A percentile compares a stretch with the other conserved stretches of the same genome.
Evolutionary conservation across 768 basidiomycete species (phyloP).

Genomic region (Boletus subparvulus): DNA sequence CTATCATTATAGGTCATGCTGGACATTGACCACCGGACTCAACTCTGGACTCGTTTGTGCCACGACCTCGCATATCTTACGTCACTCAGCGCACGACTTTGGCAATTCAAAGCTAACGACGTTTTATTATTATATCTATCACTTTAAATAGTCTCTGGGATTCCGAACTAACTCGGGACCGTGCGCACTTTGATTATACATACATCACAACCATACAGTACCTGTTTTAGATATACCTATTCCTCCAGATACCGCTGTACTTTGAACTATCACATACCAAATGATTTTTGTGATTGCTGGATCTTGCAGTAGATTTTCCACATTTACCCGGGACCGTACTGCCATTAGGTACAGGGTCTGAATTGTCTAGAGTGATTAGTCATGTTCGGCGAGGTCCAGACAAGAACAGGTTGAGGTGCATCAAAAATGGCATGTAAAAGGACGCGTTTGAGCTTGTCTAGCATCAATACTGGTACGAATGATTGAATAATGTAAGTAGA

Average conservation of each 20-base stretch:
- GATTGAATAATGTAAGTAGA: neutral
- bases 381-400: neutral
- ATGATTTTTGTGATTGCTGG: slow-evolving; percentile 2
- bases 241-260: slow-evolving; percentile 12
- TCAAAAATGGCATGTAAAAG: slow-evolving; percentile 11
- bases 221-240: slow-evolving; percentile 10
- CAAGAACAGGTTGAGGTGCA: neutral
- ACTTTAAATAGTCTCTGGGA: slow-evolving; percentile 13
- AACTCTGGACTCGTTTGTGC: slow-evolving; percentile 7
- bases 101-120: neutral
- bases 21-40: slow-evolving; percentile 24
- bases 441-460: slow-evolving; percentile 3
- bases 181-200: slow-evolving; percentile 7
- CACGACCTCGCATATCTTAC: slow-evolving; percentile 11
- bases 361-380: neutral
- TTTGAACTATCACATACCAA: slow-evolving; percentile 9
- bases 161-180: slow-evolving; percentile 18
- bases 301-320: neutral
- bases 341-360: slow-evolving; percentile 7
- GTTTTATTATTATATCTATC: slow-evolving; percentile 24
- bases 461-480: neutral
- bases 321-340: neutral
- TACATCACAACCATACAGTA: neutral
- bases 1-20: slow-evolving; percentile 27
- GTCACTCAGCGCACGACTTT: slow-evolving; percentile 12